These are phyloP conservation scores for Vicia faba DNA, from an alignment of 306 rosid genomes.

Conservation along the genomic window DNA sequence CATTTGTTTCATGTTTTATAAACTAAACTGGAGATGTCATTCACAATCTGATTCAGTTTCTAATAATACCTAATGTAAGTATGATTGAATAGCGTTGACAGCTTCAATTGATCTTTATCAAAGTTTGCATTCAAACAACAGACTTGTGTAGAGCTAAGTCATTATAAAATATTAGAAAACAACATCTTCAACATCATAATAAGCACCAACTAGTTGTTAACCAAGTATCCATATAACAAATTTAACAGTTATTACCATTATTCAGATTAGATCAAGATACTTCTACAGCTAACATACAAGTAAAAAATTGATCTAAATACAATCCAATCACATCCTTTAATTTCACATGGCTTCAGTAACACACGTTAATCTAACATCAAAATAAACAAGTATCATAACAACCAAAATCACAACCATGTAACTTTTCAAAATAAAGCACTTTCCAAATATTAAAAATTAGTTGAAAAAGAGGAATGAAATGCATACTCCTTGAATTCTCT, in stretches of 20 bases:
- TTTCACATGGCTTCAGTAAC: neutral
- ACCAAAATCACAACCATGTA: neutral
- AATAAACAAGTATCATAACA: neutral
- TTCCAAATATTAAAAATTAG: neutral
- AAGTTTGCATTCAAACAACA: neutral
- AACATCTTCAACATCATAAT: neutral
- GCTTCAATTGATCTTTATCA: neutral
- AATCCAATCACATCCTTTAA: neutral
- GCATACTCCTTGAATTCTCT: constrained; percentile 77
- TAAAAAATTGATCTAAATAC: neutral
- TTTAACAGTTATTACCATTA: neutral
- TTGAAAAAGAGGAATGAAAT: neutral
- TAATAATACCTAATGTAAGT: no score
- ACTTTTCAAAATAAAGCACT: neutral
- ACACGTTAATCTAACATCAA: neutral
- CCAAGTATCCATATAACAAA: neutral
- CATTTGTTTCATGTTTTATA: neutral
- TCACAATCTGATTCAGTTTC: neutral
- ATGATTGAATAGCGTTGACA: no score
- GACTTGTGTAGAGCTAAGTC: neutral
- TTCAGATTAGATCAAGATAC: neutral
- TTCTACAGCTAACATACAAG: neutral
- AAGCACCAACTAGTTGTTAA: neutral
- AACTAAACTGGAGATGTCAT: neutral
- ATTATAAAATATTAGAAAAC: neutral